Conservation (phyloP, 345 rosid genomes). For the Eucalyptus regnans region DNA sequence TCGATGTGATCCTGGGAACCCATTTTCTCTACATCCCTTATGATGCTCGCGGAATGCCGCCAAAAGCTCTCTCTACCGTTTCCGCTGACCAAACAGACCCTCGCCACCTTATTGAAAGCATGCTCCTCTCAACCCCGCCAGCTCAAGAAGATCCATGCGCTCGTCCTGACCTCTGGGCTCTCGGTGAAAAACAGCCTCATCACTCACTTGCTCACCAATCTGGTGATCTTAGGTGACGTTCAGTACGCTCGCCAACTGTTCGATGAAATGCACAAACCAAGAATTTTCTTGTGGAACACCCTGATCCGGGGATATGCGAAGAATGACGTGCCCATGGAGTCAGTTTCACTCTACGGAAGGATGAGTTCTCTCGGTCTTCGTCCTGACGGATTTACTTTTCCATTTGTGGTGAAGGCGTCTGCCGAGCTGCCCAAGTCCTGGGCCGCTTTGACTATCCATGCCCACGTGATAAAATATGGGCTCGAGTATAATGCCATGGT, state of each 20-base stretch:
- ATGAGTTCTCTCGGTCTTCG: conserved; percentile 16
- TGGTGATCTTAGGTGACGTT: conserved; percentile 10
- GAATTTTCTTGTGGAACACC: conserved; percentile 41
- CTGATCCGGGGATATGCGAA: conserved; percentile 31
- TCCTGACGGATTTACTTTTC: conserved; percentile 35
- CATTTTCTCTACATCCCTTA: background rate
- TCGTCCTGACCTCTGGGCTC: conserved; percentile 20
- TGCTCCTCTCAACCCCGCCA: conserved; percentile 14
- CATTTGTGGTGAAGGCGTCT: conserved; percentile 34
- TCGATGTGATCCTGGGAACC: background rate
- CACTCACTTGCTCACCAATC: conserved; percentile 12
- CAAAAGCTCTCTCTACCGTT: background rate
- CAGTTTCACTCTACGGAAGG: conserved; percentile 8
- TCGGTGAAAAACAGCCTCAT: conserved; percentile 34
- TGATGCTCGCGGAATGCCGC: background rate
- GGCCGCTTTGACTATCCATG: conserved; percentile 16
- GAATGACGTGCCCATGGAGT: conserved; percentile 13
- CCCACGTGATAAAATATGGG: conserved; percentile 25
- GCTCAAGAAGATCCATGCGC: conserved; percentile 24
- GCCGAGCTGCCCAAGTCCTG: conserved; percentile 1
- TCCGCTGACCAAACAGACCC: conserved; percentile 18
- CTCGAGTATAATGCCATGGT: conserved; percentile 21
- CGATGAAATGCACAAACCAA: conserved; percentile 47
- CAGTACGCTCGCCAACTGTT: conserved; percentile 31
- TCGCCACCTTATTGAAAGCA: conserved; percentile 10